Percentiles rank a stretch among this genome's conserved stretches.
phyloP scores from a whole-genome alignment of 805 yeast genomes.

The Yamadazyma tumulicola region DNA sequence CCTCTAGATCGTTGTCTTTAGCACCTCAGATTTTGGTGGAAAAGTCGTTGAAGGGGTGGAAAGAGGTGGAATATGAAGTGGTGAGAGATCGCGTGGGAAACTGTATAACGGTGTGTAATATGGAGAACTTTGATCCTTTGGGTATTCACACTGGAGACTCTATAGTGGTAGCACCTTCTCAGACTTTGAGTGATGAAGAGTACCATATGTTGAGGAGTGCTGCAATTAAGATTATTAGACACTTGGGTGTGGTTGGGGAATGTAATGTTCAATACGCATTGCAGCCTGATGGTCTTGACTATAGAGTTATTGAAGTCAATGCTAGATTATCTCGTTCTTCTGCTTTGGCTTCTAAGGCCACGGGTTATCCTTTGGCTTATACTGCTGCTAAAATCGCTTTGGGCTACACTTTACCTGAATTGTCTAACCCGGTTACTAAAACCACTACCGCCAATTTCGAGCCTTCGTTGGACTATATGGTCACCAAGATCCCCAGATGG shows the following conservation, averaged over 20 bases:
- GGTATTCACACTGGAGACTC: slow-evolving; percentile 99
- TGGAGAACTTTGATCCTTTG: slow-evolving; percentile 98
- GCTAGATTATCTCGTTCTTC: slow-evolving; percentile 97
- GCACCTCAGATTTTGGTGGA: slow-evolving; percentile 96
- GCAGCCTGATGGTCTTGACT: slow-evolving; percentile 93
- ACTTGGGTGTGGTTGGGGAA: slow-evolving; percentile 98
- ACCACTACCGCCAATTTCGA: slow-evolving; percentile 95
- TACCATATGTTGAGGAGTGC: slow-evolving; percentile 97
- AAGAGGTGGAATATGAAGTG: slow-evolving; percentile 97
- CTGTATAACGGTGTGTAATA: slow-evolving; percentile 98
- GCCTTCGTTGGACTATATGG: slow-evolving; percentile 95
- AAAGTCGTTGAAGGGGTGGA: slow-evolving; percentile 98
- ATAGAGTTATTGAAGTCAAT: slow-evolving; percentile 96
- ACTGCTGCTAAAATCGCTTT: slow-evolving; percentile 97
- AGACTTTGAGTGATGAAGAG: slow-evolving; percentile 93
- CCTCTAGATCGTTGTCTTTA: slow-evolving; percentile 82
- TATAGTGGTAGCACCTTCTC: slow-evolving; percentile 98
- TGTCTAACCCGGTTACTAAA: slow-evolving; percentile 92
- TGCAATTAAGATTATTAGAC: slow-evolving; percentile 95
- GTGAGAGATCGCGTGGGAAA: slow-evolving; percentile 96
- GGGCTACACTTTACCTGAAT: slow-evolving; percentile 90
- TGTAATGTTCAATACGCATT: slow-evolving; percentile 97
- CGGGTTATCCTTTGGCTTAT: slow-evolving; percentile 97
- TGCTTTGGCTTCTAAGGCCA: slow-evolving; percentile 98
- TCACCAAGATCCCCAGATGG: slow-evolving; percentile 98